Evolutionary conservation across 148 eudicot species (phyloP).

Genomic region (Nepenthes mirabilis): DNA sequence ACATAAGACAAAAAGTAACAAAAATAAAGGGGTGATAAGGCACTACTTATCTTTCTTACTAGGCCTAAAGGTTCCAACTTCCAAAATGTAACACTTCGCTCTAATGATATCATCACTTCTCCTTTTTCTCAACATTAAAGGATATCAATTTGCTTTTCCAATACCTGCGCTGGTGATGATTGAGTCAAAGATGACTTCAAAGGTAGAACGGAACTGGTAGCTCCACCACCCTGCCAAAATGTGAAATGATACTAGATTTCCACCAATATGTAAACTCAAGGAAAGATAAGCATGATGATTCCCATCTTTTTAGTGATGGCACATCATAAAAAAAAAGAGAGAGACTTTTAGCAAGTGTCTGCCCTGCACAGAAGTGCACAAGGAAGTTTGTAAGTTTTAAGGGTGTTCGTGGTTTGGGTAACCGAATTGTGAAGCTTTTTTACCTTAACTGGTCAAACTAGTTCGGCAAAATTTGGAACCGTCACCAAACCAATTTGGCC

Average conservation of each 20-base stretch:
- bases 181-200: constrained; percentile 49
- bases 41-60: neutral
- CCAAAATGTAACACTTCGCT: neutral
- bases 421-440: no score
- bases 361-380: no score
- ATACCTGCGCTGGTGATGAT: constrained; percentile 54
- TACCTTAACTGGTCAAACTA: no score
- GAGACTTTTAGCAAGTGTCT: neutral
- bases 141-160: neutral
- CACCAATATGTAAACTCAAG: neutral
- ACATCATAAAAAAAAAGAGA: no score
- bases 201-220: constrained; percentile 44
- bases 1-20: neutral
- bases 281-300: neutral
- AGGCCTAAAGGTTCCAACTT: no score
- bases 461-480: no score
- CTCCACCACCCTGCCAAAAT: constrained; percentile 56
- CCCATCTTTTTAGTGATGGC: neutral
- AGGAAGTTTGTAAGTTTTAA: no score
- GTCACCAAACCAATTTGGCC: no score
- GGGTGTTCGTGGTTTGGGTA: no score
- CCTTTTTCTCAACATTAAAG: neutral
- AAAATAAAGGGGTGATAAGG: neutral
- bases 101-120: neutral
- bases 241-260: neutral